A percentile compares a stretch with the other conserved stretches of the same genome.
phyloP scores from a whole-genome alignment of 768 basidiomycete species.

The Hydnomerulius pinastri region DNA sequence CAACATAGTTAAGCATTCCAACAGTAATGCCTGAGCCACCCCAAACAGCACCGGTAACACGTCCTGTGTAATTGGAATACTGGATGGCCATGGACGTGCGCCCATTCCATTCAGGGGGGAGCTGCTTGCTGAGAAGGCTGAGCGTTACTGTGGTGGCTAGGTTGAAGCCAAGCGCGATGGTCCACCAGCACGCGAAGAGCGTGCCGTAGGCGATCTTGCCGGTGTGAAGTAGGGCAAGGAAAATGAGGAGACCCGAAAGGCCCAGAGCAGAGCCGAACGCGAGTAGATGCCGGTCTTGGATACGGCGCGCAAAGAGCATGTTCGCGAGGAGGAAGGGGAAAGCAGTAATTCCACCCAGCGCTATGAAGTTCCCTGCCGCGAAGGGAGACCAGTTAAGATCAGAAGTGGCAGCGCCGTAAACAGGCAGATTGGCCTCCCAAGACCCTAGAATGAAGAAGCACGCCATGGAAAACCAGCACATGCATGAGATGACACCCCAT shows the following conservation, averaged over 20 bases:
- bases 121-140: conserved; percentile 66
- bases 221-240: conserved; percentile 46
- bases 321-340: conserved; percentile 70
- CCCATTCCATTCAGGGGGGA: conserved; percentile 63
- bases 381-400: conserved; percentile 60
- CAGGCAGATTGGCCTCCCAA: conserved; percentile 70
- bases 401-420: conserved; percentile 47
- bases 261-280: conserved; percentile 54
- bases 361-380: conserved; percentile 69
- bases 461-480: conserved; percentile 73
- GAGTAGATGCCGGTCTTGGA: conserved; percentile 63
- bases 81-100: conserved; percentile 59
- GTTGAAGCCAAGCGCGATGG: conserved; percentile 72
- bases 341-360: conserved; percentile 59
- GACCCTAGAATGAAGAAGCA: conserved; percentile 71
- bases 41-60: conserved; percentile 66
- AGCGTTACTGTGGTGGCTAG: conserved; percentile 70
- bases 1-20: conserved; percentile 63
- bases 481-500: conserved; percentile 57
- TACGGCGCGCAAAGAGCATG: conserved; percentile 53
- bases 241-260: conserved; percentile 50
- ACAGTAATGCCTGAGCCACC: conserved; percentile 57
- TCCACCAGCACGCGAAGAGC: conserved; percentile 44
- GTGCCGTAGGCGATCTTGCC: conserved; percentile 46
- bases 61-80: conserved; percentile 68